Evolutionary conservation across 805 yeast genomes (phyloP).

Genomic region (Saccharomyces kudriavzevii): DNA sequence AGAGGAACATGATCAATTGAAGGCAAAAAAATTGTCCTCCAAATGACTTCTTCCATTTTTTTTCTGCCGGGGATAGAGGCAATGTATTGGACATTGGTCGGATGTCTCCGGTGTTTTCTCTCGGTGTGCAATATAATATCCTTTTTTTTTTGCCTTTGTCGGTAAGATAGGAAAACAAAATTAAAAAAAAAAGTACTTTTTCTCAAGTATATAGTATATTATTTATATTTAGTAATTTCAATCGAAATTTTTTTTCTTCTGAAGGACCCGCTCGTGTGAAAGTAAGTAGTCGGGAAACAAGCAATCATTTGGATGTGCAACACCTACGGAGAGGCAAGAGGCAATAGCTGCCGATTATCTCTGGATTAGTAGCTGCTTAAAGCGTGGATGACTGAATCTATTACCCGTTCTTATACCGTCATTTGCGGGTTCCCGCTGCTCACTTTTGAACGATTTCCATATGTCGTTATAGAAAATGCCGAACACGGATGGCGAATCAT

Average conservation of each 20-base stretch:
- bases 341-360: not conserved
- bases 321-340: too few relatives aligned
- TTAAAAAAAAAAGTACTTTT: not conserved
- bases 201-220: not conserved
- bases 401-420: not conserved
- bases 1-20: not conserved
- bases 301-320: too few relatives aligned
- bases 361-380: conserved; percentile 5
- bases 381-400: conserved; percentile 8
- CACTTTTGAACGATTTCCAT: conserved; percentile 9
- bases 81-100: not conserved
- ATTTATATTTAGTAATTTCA: not conserved
- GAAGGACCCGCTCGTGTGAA: too few relatives aligned
- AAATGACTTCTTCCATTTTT: not conserved
- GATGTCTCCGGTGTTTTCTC: not conserved
- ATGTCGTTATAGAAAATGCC: conserved; percentile 29
- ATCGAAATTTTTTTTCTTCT: not conserved
- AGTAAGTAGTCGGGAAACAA: too few relatives aligned
- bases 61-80: not conserved
- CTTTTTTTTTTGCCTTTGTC: not conserved
- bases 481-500: conserved; percentile 28
- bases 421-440: not conserved
- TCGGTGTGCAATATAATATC: not conserved
- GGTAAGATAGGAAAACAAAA: not conserved
- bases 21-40: too few relatives aligned